Evolutionary conservation across 257 asterid genomes (phyloP), one percentile per base, ranked within the genome.

Genomic region (Marsdenia floribunda): DNA sequence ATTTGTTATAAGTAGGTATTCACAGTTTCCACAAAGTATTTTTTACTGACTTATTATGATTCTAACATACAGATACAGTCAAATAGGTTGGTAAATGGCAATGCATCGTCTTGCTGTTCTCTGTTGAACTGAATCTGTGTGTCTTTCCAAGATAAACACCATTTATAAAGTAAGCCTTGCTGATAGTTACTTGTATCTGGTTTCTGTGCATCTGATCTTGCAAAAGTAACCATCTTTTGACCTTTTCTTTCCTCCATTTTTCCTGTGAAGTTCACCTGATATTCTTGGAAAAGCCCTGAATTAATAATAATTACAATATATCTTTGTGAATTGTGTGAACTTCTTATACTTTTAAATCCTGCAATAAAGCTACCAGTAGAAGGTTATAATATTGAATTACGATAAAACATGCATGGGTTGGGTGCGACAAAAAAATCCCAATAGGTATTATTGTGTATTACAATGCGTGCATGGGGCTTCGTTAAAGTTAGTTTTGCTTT

Each of bases 51-150:
- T 82, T 33, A 68, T 26, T 21, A 53, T 54, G 57, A 68, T 10
- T 44, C 75, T 72, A 24, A 58, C 40, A 72, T 55, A 72, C 68
- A 38, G 75, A 81, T 80, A 33, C 42, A 46, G 11, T 70, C 18
- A 35, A 49, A 67, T 3, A 54, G 12, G 68, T 12, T 50, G 12
- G 68, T 12, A 60, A 52, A 29, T 29, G 33, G 33, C 33, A 29
- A 29, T 35, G n/a, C 61, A 55, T 7, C 13, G 16, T 65, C 33
- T 9, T 38, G 18, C 14, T 65, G 24, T 37, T 37, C 44, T 63
- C 44, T 63, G 40, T 63, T 63, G 37, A 63, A 63, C 10, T 44
- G 49, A 44, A 44, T 44, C 1, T 44, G 18, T 35, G 14, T 64
- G 22, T 42, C 13, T 64, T 64, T 64, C 68, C 55, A 24, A 40